Evolutionary conservation across 2,329 filamentous ascomycete species (phyloP), one percentile per base, ranked within the genome.

Genomic region (Stemphylium lycopersici): DNA sequence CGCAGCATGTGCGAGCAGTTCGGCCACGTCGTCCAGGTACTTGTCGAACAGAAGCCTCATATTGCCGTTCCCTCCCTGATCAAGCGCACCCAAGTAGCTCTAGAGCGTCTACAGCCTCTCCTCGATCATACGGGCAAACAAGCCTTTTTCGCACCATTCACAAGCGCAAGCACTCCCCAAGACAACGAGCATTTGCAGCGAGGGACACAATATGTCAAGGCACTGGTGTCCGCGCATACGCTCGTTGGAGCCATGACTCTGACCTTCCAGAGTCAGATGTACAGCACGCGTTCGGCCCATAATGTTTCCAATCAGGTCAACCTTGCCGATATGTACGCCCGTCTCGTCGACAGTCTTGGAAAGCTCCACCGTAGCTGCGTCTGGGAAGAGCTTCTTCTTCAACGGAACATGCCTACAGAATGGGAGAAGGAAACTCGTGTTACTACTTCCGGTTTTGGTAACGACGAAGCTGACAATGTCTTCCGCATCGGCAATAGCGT

Each of bases 31-130:
- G 81, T 96, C 44, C 86, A 90, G 59, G 84, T 88, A 60, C 83
- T 97, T 59, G 85, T 93, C 6, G 93, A 98, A 65, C 84, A 87
- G 22, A 91, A 90, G 55, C 87, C 93, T 1, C 86, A 93, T 63
- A 80, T 96, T 16, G 88, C 92, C 2, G 80, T 99, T 6, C 93
- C 93, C 0, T 90, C 91, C 4, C 77, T 99, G 24, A 79, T 97
- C 54, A 85, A 85, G 59, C 87, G 93, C 42, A 85, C 90, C 12
- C 87, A 93, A 65, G 78, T 80, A 43, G 85, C 90, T 4, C 78
- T 96, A 48, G 83, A 90, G 61, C 80, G 82, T 16, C 79, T 98
- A 11, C 79, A 86, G 54, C 85, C 88, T 3, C 82, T 97, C 49
- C 80, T 88, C 60, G 67, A 81, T 73, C 71, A 84, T 74, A 61